Base-by-base conservation (phyloP, 257 asterid species). In the Salvia splendens region DNA sequence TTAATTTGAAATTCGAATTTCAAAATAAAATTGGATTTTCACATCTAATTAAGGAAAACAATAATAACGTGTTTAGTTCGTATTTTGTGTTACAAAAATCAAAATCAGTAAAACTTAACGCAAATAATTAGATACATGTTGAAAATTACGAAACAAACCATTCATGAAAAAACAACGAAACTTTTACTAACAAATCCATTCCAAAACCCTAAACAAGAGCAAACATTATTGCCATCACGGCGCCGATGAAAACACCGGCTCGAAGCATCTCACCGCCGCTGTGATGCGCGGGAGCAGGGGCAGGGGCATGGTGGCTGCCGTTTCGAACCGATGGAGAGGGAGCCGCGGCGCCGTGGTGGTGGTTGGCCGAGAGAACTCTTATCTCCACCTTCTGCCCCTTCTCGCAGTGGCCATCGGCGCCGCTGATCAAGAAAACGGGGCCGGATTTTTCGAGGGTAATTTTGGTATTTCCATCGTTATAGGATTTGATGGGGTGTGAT, bases 361-460 rank as follows among this genome's bases (percentile, higher is more conserved):
- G 86, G 7, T 64, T 58, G 47, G 76, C 50, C 3, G 92, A 72
- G 30, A 87, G 20, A 11, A 90, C 96, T 8, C 3, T 20, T 3
- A 90, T 48, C 43, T 61, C 76, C 16, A 86, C 11, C 81, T 86
- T 90, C 54, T 86, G 81, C 7, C 86, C 95, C 38, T 81, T 77
- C 51, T 75, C 62, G 50, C 96, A 90, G 60, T 86, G 91, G 3
- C 81, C 95, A 3, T 81, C 64, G 7, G 81, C 86, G 1, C 95
- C 96, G 75, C 97, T 87, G 17, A 90, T 79, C 80, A 86, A 87
- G 79, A 56, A 90, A 42, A 75, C 81, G 1, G 77, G 67, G 0
- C 95, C 95, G 7, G 92, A 80, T 24, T 41, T 76, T 9, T 77
- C 68, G 0, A 90, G 70, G 28, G 45, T 43, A 14, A 87, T 67